phyloP scores from a whole-genome alignment of 805 yeast genomes.

The Wickerhamiella shivajii region DNA sequence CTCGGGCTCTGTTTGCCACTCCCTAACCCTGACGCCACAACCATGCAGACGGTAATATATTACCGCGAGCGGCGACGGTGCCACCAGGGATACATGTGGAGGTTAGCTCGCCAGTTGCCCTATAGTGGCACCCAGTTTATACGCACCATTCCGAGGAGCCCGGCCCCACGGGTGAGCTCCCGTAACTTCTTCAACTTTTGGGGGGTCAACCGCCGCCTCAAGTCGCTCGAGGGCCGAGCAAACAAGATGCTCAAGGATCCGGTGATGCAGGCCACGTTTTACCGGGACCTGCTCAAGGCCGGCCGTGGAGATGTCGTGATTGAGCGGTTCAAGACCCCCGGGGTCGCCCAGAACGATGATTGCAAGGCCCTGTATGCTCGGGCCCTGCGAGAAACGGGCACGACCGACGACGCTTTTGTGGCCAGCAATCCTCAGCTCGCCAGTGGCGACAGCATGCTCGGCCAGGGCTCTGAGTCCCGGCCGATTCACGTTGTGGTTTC shows the following conservation, averaged over 20 bases:
- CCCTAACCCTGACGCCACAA: too few relatives aligned
- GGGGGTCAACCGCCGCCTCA: not conserved
- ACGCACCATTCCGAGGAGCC: too few relatives aligned
- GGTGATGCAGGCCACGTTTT: slow-evolving; percentile 66
- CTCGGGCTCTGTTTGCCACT: too few relatives aligned
- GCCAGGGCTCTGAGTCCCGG: slow-evolving; percentile 32
- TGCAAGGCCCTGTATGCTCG: slow-evolving; percentile 67
- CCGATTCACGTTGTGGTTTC: slow-evolving; percentile 91
- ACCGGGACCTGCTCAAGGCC: slow-evolving; percentile 53
- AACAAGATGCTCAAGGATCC: slow-evolving; percentile 60
- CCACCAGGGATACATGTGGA: too few relatives aligned
- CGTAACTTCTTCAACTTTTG: slow-evolving; percentile 2
- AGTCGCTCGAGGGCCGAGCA: slow-evolving; percentile 52
- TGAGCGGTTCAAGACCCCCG: slow-evolving; percentile 86
- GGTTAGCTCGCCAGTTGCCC: too few relatives aligned
- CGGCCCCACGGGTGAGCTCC: too few relatives aligned
- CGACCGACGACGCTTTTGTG: slow-evolving; percentile 42
- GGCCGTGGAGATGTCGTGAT: slow-evolving; percentile 94
- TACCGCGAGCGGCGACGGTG: too few relatives aligned
- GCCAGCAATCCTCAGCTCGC: slow-evolving; percentile 12
- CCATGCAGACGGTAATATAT: too few relatives aligned
- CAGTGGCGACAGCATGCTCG: slow-evolving; percentile 15
- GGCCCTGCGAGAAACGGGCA: slow-evolving; percentile 68
- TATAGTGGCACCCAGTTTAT: too few relatives aligned
- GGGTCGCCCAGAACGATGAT: slow-evolving; percentile 71